These are phyloP conservation scores for Lepidium didymum DNA, from an alignment of 345 rosid species.

Conservation along the genomic window DNA sequence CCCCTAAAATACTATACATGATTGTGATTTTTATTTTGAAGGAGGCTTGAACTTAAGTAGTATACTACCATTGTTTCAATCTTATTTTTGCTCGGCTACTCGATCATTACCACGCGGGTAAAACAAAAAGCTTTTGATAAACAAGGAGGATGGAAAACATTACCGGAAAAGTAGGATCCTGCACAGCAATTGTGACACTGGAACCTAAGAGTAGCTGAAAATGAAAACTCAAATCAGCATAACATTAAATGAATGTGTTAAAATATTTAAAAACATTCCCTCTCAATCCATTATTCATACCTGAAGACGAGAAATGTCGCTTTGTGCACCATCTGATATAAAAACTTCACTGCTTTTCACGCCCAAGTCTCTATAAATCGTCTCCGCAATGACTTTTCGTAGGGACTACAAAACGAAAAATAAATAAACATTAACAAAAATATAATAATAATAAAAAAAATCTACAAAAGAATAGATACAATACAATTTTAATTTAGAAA, in stretches of 20 bases:
- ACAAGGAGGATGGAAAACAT: not conserved
- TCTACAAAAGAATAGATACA: not conserved
- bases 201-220: constrained; percentile 52
- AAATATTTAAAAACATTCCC: not conserved
- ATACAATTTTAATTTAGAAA: no score
- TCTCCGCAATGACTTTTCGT: constrained; percentile 50
- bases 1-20: no score
- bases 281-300: constrained; percentile 9
- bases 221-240: constrained; percentile 12
- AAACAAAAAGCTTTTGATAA: not conserved
- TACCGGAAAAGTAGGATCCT: constrained; percentile 65
- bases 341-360: constrained; percentile 49
- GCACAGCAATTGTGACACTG: constrained; percentile 44
- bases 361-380: constrained; percentile 35
- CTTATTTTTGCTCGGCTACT: no score
- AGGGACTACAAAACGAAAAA: constrained; percentile 25
- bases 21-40: no score
- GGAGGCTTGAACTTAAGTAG: no score
- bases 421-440: not conserved
- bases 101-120: no score
- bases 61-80: no score
- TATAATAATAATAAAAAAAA: no score
- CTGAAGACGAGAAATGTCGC: constrained; percentile 62
- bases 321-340: constrained; percentile 63
- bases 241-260: not conserved